Percentiles rank a stretch among this genome's conserved stretches.
Conservation (phyloP, 2,329 filamentous ascomycete genomes). For the Cercospora janseana region DNA sequence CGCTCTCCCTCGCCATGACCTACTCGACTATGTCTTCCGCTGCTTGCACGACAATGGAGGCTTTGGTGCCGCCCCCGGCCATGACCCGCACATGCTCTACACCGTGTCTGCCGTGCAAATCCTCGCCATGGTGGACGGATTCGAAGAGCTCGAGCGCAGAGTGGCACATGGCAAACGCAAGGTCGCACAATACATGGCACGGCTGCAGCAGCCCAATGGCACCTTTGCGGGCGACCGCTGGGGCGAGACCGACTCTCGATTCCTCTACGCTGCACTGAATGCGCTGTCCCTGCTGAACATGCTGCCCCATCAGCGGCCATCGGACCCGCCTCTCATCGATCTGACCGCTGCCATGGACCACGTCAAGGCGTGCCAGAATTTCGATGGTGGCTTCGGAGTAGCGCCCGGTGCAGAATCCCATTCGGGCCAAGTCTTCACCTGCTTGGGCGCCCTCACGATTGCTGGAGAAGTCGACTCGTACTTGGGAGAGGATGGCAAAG, state of each 20-base stretch:
- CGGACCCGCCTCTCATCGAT: slow-evolving; percentile 58
- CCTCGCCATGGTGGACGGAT: slow-evolving; percentile 77
- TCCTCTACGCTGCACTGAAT: slow-evolving; percentile 87
- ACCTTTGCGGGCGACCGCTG: slow-evolving; percentile 93
- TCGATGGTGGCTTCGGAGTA: slow-evolving; percentile 91
- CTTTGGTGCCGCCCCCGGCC: slow-evolving; percentile 88
- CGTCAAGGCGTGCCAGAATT: slow-evolving; percentile 80
- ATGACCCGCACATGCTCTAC: slow-evolving; percentile 94
- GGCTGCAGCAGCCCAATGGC: slow-evolving; percentile 75
- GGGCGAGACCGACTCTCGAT: slow-evolving; percentile 94
- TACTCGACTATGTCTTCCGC: slow-evolving; percentile 91
- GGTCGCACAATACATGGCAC: slow-evolving; percentile 78
- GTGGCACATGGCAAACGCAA: slow-evolving; percentile 66
- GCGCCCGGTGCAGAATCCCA: slow-evolving; percentile 90
- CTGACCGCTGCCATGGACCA: slow-evolving; percentile 77
- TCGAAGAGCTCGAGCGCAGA: slow-evolving; percentile 74
- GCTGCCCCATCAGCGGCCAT: slow-evolving; percentile 48
- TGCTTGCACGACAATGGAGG: slow-evolving; percentile 87
- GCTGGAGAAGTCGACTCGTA: slow-evolving; percentile 68
- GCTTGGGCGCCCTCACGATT: slow-evolving; percentile 81
- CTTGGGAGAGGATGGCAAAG: slow-evolving; percentile 65
- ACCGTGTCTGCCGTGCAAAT: slow-evolving; percentile 95
- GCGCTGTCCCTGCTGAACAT: slow-evolving; percentile 80
- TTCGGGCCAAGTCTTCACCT: slow-evolving; percentile 93
- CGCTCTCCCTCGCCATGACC: slow-evolving; percentile 73